These are phyloP conservation scores for Aspergillus heteromorphus DNA, from an alignment of 495 filamentous ascomycete genomes.

Conservation along the genomic window DNA sequence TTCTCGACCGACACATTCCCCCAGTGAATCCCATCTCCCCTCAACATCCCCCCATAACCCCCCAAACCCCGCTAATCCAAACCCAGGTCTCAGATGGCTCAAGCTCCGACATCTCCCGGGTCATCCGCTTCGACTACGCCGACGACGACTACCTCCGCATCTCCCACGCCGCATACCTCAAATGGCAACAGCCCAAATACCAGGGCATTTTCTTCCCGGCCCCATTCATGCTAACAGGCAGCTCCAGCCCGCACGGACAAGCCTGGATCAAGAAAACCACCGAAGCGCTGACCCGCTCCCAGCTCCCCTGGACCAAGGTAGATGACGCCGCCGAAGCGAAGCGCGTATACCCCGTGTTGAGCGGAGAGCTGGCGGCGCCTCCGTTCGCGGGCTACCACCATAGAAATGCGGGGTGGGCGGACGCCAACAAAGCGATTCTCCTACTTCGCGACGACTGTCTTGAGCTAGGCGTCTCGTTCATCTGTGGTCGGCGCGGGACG, in stretches of 20 bases:
- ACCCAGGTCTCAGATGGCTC: slow-evolving; percentile 5
- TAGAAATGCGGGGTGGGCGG: slow-evolving; percentile 61
- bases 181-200: slow-evolving; percentile 1
- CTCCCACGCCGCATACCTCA: slow-evolving; percentile 4
- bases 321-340: neutral
- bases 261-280: slow-evolving; percentile 3
- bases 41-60: too few relatives aligned
- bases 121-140: slow-evolving; percentile 12
- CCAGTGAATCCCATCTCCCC: neutral
- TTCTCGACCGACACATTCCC: slow-evolving; percentile 10
- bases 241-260: neutral
- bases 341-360: slow-evolving; percentile 16
- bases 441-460: slow-evolving; percentile 38
- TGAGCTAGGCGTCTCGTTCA: slow-evolving; percentile 18
- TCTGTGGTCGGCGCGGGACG: slow-evolving; percentile 14
- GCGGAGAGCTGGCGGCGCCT: slow-evolving; percentile 38
- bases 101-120: slow-evolving; percentile 11
- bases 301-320: neutral
- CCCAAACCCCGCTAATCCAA: neutral
- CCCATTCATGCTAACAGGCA: neutral
- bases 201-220: slow-evolving; percentile 3
- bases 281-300: neutral
- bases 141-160: slow-evolving; percentile 9
- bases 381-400: slow-evolving; percentile 61
- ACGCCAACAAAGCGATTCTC: slow-evolving; percentile 59